These are phyloP conservation scores for Clonostachys sp. DNA, from an alignment of 2,329 filamentous ascomycete species.

Conservation along the genomic window DNA sequence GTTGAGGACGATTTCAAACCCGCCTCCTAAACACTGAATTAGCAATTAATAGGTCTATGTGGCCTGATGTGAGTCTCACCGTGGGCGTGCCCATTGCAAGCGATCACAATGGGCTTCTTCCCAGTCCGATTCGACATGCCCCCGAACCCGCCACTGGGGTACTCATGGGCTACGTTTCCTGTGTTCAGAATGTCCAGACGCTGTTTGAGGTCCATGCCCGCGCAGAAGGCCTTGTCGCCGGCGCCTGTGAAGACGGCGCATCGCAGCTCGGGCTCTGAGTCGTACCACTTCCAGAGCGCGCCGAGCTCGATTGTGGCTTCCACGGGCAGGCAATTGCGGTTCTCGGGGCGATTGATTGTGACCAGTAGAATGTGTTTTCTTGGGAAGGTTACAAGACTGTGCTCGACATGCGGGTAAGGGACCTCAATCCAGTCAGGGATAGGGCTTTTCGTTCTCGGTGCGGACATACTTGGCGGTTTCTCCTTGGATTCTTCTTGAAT, in stretches of 20 bases:
- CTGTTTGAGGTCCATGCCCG: slow-evolving; percentile 49
- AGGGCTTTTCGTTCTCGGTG: slow-evolving; percentile 13
- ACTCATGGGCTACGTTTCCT: slow-evolving; percentile 19
- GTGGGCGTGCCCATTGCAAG: slow-evolving; percentile 21
- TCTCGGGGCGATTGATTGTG: slow-evolving; percentile 34
- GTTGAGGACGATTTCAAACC: slow-evolving; percentile 28
- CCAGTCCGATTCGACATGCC: slow-evolving; percentile 25
- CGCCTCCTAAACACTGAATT: slow-evolving; percentile 12
- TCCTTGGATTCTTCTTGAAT: background rate
- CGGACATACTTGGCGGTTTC: slow-evolving; percentile 8
- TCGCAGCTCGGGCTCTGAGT: slow-evolving; percentile 39
- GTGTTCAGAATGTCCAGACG: slow-evolving; percentile 22
- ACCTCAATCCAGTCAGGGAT: slow-evolving; percentile 25
- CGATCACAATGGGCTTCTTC: slow-evolving; percentile 22
- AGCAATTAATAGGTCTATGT: background rate
- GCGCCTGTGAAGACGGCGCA: slow-evolving; percentile 47
- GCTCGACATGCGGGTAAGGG: slow-evolving; percentile 20
- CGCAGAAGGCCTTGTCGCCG: slow-evolving; percentile 44
- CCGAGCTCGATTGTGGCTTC: slow-evolving; percentile 30
- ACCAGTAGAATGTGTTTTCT: slow-evolving; percentile 32
- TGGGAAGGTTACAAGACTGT: slow-evolving; percentile 31
- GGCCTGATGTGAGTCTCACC: slow-evolving; percentile 7
- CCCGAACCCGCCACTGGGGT: slow-evolving; percentile 22
- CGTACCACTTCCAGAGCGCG: slow-evolving; percentile 43
- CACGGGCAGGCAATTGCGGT: slow-evolving; percentile 33